A percentile compares a stretch with the other conserved stretches of the same genome.
Evolutionary conservation across 805 yeast species (phyloP).

Genomic region (Clavispora phyllophila): DNA sequence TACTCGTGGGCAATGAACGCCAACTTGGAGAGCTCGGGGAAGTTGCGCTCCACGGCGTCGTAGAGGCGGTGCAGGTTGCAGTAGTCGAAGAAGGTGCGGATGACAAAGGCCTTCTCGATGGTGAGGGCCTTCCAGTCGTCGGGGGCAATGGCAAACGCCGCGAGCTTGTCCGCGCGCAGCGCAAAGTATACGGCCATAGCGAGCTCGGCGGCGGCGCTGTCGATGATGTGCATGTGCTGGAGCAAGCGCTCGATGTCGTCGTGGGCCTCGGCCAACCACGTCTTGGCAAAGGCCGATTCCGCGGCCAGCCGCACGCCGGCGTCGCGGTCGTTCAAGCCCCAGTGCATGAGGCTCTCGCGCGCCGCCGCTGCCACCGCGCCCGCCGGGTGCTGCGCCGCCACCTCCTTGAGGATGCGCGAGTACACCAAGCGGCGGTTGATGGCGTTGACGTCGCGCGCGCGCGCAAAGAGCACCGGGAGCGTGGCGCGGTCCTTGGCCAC

Average conservation of each 20-base stretch:
- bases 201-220: slow-evolving; percentile 58
- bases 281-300: slow-evolving; percentile 55
- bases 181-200: slow-evolving; percentile 64
- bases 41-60: slow-evolving; percentile 58
- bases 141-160: slow-evolving; percentile 55
- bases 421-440: slow-evolving; percentile 70
- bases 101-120: slow-evolving; percentile 69
- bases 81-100: slow-evolving; percentile 60
- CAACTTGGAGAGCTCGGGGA: slow-evolving; percentile 75
- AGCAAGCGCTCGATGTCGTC: slow-evolving; percentile 70
- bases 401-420: slow-evolving; percentile 58
- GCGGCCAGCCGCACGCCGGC: slow-evolving; percentile 69
- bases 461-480: slow-evolving; percentile 57
- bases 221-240: slow-evolving; percentile 65
- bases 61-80: slow-evolving; percentile 51
- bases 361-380: slow-evolving; percentile 38
- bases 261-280: slow-evolving; percentile 67
- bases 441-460: slow-evolving; percentile 77
- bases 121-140: slow-evolving; percentile 66
- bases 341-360: slow-evolving; percentile 63
- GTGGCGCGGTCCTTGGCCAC: slow-evolving; percentile 52
- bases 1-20: slow-evolving; percentile 57
- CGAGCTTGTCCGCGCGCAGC: slow-evolving; percentile 56
- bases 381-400: slow-evolving; percentile 47
- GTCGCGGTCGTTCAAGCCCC: slow-evolving; percentile 91